phyloP scores from a whole-genome alignment of 2,329 filamentous ascomycete species.

The Penicillium fuscoglaucum region DNA sequence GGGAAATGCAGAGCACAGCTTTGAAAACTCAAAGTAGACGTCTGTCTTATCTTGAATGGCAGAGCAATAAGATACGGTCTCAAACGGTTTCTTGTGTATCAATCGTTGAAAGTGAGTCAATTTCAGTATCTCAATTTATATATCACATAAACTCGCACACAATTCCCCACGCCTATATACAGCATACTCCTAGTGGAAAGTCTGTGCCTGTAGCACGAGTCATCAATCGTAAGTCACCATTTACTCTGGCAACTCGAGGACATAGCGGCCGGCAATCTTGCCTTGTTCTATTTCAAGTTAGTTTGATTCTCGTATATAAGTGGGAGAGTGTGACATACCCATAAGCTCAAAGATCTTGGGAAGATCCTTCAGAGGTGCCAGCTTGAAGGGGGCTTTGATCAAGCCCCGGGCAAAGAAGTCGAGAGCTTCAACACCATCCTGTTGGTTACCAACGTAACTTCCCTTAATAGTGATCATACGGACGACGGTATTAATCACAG shows the following conservation, averaged over 20 bases:
- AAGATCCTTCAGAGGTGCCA: constrained; percentile 74
- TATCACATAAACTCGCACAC: background rate
- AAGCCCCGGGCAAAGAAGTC: constrained; percentile 80
- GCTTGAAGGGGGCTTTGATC: constrained; percentile 81
- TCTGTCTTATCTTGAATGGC: background rate
- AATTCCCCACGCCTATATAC: background rate
- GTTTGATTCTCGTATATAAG: background rate
- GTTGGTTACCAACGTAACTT: constrained; percentile 85
- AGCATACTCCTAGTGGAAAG: background rate
- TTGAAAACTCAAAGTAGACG: background rate
- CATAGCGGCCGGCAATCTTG: constrained; percentile 20
- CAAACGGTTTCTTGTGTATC: background rate
- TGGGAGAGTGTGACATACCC: constrained; percentile 30
- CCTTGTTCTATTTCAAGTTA: constrained; percentile 17
- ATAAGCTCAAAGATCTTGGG: constrained; percentile 73
- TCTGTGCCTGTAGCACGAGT: background rate
- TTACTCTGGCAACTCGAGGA: constrained; percentile 18
- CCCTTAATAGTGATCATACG: constrained; percentile 88
- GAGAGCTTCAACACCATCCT: constrained; percentile 80
- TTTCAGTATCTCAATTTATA: constrained; percentile 3
- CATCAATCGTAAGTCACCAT: background rate
- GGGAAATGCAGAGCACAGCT: background rate
- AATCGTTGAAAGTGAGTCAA: background rate
- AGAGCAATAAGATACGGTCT: background rate
- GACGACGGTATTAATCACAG: constrained; percentile 82